Base-by-base conservation (phyloP, 495 filamentous ascomycete species). In the Penicillium silybi region DNA sequence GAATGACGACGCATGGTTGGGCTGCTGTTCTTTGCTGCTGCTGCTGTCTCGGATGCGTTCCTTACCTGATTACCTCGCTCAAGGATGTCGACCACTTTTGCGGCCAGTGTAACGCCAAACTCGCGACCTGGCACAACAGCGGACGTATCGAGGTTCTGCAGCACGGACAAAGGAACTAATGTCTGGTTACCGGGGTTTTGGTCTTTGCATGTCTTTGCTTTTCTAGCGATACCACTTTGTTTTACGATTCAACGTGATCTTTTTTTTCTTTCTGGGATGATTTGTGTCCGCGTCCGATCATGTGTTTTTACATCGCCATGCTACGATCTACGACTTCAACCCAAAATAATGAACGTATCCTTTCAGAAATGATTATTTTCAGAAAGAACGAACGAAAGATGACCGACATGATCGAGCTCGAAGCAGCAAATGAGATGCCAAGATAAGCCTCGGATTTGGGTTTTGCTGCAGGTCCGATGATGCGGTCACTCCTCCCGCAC, bases 1-100 rank as follows among this genome's bases (percentile, higher is more conserved):
- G 78, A 11, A 69, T 70, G 25, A 78, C 74, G 15, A 77, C 71
- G n/a, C 77, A 80, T 67, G 72, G 63, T 0, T 80, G 74, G 75
- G 80, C 79, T 22, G 66, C 67, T n/a, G 44, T 72, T 2, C 23
- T 73, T 18, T 75, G 74, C 57, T 72, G 65, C 60, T 77, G 68
- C 54, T 63, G 65, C 61, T 77, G 74, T 53, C 60, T 81, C 18
- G 74, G 77, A 41, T 81, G 76, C 50, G 72, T 81, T 47, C 78
- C 79, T 5, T 81, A 80, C 57, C 29, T 80, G 47, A 67, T 79
- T 55, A 64, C 70, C 10, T 65, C 63, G 25, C 66, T 80, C 25
- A 81, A 81, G 59, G 77, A 81, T 53, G 70, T 76, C 2, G 61
- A 78, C 49, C 79, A 81, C 53, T 68, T 69, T 27, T 81, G 79